These are phyloP conservation scores for Cryptosporidium meleagridis DNA, from an alignment of 169 alveolate genomes.

Conservation along the genomic window DNA sequence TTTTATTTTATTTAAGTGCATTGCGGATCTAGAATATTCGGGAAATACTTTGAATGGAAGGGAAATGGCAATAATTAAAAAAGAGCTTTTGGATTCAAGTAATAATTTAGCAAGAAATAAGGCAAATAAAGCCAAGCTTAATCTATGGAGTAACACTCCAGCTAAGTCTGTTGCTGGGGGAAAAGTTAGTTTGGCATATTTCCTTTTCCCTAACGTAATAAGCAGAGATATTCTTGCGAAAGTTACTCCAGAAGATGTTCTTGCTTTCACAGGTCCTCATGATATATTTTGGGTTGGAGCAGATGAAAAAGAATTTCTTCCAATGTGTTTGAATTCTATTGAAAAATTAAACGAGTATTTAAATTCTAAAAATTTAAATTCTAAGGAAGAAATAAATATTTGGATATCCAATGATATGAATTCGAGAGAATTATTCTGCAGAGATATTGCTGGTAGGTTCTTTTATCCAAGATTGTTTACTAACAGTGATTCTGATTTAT, in stretches of 20 bases:
- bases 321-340: constrained; percentile 55
- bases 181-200: constrained; percentile 29
- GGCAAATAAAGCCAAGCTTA: background rate
- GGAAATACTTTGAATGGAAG: background rate
- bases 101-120: background rate
- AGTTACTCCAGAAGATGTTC: constrained; percentile 39
- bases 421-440: constrained; percentile 61
- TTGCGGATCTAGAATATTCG: constrained; percentile 41
- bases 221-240: constrained; percentile 17
- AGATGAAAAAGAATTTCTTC: constrained; percentile 33
- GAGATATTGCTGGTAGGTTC: constrained; percentile 70
- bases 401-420: constrained; percentile 45
- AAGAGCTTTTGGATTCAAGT: background rate
- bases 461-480: constrained; percentile 35
- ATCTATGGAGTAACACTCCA: constrained; percentile 46
- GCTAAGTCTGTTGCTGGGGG: constrained; percentile 12
- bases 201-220: constrained; percentile 59
- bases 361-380: background rate
- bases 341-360: constrained; percentile 34
- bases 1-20: constrained; percentile 38
- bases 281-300: constrained; percentile 73
- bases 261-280: constrained; percentile 72
- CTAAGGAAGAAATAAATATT: constrained; percentile 17
- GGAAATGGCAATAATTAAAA: constrained; percentile 1
- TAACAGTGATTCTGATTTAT: constrained; percentile 32